Evolutionary conservation across 1,284 basidiomycete genomes (phyloP), one percentile per base, ranked within the genome.

Genomic region (Sanghuangporus weigelae): DNA sequence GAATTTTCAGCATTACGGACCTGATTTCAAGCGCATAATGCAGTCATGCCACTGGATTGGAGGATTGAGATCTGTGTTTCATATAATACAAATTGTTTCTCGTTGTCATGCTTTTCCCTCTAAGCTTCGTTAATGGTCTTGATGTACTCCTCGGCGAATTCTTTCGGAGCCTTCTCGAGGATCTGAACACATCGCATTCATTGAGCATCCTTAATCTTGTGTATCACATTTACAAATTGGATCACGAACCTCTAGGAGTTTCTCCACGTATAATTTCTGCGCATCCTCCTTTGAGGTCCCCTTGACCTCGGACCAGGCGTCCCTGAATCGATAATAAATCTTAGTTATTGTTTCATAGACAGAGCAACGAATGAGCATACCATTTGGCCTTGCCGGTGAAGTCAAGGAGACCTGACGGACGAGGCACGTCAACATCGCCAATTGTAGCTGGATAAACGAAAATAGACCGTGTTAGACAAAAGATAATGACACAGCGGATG

Each of bases 331-430:
- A 4, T 7, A 46, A 65, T 54, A 21, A 26, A 31, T 42, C 19
- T 46, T 16, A 46, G n/a, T 12, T 7, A 11, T 51, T 26, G 7
- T 26, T 23, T 26, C 49, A 36, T 57, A n/a, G 23, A 42, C 19
- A 39, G 46, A 38, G 21, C 26, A n/a, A 51, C 12, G 14, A n/a
- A 21, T 16, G 55, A 40, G 72, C 80, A 70, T 66, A 92, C 92
- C 93, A 93, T 78, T 94, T 95, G 61, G 85, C 87, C 76, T 89
- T 92, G 68, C 87, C 92, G n/a, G 78, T 76, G 72, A 93, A 93
- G 72, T 93, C 89, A 40, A 93, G 71, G 76, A 93, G 59, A 31
- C 91, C 90, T 1, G 60, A 26, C 16, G 93, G 92, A 26, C 84
- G 78, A 2, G 76, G 0, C 60, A 77, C 86, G 72, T 81, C 85